A percentile compares a stretch with the other conserved stretches of the same genome.
phyloP scores from a whole-genome alignment of 139 green algal genomes.

The Picochlorum sp. region DNA sequence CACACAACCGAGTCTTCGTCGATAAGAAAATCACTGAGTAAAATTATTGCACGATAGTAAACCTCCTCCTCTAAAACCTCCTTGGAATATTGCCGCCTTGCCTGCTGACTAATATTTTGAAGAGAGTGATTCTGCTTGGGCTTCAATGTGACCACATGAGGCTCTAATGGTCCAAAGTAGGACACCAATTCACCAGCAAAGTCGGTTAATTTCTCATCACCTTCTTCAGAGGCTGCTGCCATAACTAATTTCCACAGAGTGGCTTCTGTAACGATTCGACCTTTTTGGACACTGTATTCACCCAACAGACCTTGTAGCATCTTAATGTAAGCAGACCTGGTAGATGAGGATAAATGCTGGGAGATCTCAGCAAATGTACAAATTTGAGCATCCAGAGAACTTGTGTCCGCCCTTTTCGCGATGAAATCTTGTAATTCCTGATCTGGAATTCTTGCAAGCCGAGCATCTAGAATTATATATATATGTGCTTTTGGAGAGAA shows the following conservation, averaged over 20 bases:
- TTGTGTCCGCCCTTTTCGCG: too few species aligned
- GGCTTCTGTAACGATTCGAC: background rate
- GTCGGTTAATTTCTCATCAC: conserved; percentile 25
- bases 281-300: too few species aligned
- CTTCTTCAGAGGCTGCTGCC: conserved; percentile 4
- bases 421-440: too few species aligned
- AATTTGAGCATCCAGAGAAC: too few species aligned
- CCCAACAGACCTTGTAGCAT: too few species aligned
- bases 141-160: conserved; percentile 39
- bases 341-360: too few species aligned
- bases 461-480: too few species aligned
- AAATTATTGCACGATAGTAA: conserved; percentile 17
- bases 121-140: conserved; percentile 1
- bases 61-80: background rate
- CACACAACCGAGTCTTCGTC: conserved; percentile 30
- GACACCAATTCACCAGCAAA: conserved; percentile 45
- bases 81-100: background rate
- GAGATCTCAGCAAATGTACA: too few species aligned
- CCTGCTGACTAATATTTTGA: conserved; percentile 1
- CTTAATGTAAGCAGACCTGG: too few species aligned
- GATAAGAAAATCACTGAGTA: conserved; percentile 38
- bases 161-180: conserved; percentile 32
- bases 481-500: too few species aligned
- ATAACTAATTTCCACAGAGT: conserved; percentile 37
- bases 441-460: too few species aligned